phyloP scores from a whole-genome alignment of 2,329 filamentous ascomycete species.

The Trichoderma afroharzianum region DNA sequence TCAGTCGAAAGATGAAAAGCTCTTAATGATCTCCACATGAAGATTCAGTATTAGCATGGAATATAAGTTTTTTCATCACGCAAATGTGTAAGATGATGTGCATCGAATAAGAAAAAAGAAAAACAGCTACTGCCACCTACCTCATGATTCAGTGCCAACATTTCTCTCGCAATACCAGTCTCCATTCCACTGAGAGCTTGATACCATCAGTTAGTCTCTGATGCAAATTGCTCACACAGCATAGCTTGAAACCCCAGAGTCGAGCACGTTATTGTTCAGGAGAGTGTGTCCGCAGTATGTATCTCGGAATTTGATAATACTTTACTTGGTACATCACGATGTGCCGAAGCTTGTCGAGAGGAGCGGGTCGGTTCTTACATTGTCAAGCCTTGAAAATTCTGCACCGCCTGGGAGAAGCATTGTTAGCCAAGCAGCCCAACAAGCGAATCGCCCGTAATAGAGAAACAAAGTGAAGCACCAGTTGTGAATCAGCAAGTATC shows the following conservation, averaged over 20 bases:
- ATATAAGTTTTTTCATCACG: constrained; percentile 67
- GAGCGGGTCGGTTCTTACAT: constrained; percentile 9
- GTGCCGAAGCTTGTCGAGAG: constrained; percentile 17
- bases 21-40: constrained; percentile 65
- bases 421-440: constrained; percentile 23
- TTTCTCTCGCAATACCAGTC: background rate
- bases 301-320: constrained; percentile 47
- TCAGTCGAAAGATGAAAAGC: constrained; percentile 86
- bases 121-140: constrained; percentile 26
- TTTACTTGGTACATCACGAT: constrained; percentile 35
- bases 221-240: background rate
- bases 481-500: constrained; percentile 44
- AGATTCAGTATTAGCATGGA: constrained; percentile 76
- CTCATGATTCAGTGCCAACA: constrained; percentile 15
- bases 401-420: background rate
- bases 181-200: background rate
- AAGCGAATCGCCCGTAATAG: background rate
- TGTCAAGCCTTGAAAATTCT: background rate
- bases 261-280: constrained; percentile 26
- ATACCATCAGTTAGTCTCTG: background rate
- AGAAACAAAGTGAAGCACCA: constrained; percentile 17
- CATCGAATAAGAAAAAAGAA: constrained; percentile 22
- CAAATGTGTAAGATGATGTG: constrained; percentile 17
- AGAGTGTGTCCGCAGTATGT: constrained; percentile 36
- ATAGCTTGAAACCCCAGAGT: background rate